phyloP scores from a whole-genome alignment of 139 green algal genomes.

The Coccomyxa sp. region DNA sequence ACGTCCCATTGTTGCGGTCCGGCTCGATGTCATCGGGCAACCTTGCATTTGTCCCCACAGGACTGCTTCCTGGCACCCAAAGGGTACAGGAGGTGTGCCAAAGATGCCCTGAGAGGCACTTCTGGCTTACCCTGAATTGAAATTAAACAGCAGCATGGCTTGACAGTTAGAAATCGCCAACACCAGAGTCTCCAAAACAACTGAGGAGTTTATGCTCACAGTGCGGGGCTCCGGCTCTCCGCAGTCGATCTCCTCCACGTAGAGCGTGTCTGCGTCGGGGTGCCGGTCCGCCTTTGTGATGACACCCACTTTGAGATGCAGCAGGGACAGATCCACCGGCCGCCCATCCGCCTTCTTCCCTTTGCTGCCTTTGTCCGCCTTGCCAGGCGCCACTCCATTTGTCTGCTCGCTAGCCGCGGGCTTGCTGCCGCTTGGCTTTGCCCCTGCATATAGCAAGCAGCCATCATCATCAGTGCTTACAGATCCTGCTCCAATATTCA shows the following conservation, averaged over 20 bases:
- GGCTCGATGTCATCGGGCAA: too few relatives aligned
- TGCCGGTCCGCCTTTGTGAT: slow-evolving; percentile 65
- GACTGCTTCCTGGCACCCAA: too few relatives aligned
- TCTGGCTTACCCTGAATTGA: too few relatives aligned
- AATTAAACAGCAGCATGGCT: too few relatives aligned
- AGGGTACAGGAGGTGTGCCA: too few relatives aligned
- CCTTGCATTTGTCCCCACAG: too few relatives aligned
- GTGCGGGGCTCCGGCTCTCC: slow-evolving; percentile 57
- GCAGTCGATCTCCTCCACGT: slow-evolving; percentile 86
- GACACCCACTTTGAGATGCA: slow-evolving; percentile 78
- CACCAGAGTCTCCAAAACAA: too few relatives aligned
- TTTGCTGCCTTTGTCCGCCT: background rate
- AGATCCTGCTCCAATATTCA: too few relatives aligned
- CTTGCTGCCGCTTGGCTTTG: background rate
- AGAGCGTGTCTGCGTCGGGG: slow-evolving; percentile 68
- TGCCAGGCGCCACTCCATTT: background rate
- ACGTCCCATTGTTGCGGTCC: too few relatives aligned
- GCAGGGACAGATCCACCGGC: slow-evolving; percentile 44
- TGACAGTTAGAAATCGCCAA: too few relatives aligned
- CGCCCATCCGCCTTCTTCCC: slow-evolving; percentile 11
- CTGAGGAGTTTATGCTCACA: slow-evolving; percentile 27
- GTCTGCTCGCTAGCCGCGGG: background rate
- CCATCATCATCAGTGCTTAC: background rate
- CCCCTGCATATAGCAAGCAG: background rate
- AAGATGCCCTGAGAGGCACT: too few relatives aligned